Evolutionary conservation across 495 filamentous ascomycete species (phyloP).

Genomic region (Hypomontagnella monticulosa): DNA sequence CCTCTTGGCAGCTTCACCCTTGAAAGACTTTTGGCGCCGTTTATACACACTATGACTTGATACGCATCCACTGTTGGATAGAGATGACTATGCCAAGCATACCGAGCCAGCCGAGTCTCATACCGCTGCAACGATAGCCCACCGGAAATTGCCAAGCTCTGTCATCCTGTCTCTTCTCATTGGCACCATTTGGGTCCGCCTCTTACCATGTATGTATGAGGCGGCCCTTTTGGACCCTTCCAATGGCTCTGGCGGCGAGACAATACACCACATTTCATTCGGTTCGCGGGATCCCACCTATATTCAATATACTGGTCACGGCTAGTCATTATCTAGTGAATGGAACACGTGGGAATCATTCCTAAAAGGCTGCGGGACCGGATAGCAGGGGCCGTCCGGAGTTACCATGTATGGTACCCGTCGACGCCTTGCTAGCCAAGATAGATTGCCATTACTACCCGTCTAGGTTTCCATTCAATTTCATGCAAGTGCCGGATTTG

Average conservation of each 20-base stretch:
- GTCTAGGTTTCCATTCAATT: slow-evolving; percentile 35
- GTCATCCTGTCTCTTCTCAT: slow-evolving; percentile 15
- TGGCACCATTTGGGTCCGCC: slow-evolving; percentile 5
- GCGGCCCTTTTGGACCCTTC: background rate
- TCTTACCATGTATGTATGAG: background rate
- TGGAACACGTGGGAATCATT: slow-evolving; percentile 26
- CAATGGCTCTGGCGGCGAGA: background rate
- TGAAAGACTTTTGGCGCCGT: background rate
- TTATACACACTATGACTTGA: background rate
- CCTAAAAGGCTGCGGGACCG: slow-evolving; percentile 16
- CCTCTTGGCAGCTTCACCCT: slow-evolving; percentile 10
- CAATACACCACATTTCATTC: no score
- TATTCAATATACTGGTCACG: background rate
- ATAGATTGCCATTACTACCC: slow-evolving; percentile 20
- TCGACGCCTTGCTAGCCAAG: slow-evolving; percentile 2
- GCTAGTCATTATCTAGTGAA: background rate
- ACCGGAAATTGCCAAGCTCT: slow-evolving; percentile 21
- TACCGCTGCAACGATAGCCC: slow-evolving; percentile 9
- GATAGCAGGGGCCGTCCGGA: slow-evolving; percentile 21
- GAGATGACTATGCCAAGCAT: slow-evolving; percentile 18
- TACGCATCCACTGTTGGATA: slow-evolving; percentile 3
- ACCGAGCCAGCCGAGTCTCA: slow-evolving; percentile 27
- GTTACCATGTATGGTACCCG: slow-evolving; percentile 18
- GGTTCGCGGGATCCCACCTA: no score
- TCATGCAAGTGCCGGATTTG: slow-evolving; percentile 40